Evolutionary conservation across 2,329 filamentous ascomycete species (phyloP).

Genomic region (Rutstroemia sp.): DNA sequence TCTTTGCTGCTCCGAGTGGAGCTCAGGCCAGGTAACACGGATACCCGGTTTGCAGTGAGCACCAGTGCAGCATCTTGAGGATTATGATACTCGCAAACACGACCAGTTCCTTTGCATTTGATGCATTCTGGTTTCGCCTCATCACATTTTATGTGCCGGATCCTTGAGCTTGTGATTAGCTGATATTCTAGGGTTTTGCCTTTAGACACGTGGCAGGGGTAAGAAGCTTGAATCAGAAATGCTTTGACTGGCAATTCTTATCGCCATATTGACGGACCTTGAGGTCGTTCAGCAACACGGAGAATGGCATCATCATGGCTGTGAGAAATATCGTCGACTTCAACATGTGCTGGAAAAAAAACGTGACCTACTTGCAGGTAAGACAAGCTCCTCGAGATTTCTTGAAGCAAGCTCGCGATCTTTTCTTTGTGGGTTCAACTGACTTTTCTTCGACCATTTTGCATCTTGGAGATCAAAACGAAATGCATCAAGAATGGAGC

Average conservation of each 20-base stretch:
- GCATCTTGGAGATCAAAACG: not conserved
- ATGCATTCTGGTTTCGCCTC: constrained; percentile 15
- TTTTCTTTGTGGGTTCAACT: not conserved
- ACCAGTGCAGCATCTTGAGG: not conserved
- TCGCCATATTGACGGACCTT: constrained; percentile 81
- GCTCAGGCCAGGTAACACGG: not conserved
- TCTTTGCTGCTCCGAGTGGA: constrained; percentile 10
- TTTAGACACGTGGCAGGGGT: too few species aligned
- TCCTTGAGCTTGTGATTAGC: constrained; percentile 2
- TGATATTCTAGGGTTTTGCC: not conserved
- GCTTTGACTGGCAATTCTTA: constrained; percentile 63
- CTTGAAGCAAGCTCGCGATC: constrained; percentile 1
- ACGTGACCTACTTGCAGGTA: constrained; percentile 5
- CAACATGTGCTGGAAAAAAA: too few species aligned
- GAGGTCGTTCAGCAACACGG: constrained; percentile 92
- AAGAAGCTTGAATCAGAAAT: constrained; percentile 54
- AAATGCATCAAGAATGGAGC: too few species aligned
- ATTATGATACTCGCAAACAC: constrained; percentile 11
- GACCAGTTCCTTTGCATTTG: constrained; percentile 10
- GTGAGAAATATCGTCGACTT: too few species aligned
- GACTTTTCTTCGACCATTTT: not conserved
- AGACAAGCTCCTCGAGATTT: constrained; percentile 5
- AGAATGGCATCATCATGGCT: constrained; percentile 66
- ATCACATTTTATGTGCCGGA: constrained; percentile 18
- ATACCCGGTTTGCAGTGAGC: not conserved